Base-by-base conservation (phyloP, 257 asterid species). In the Marsdenia floribunda region DNA sequence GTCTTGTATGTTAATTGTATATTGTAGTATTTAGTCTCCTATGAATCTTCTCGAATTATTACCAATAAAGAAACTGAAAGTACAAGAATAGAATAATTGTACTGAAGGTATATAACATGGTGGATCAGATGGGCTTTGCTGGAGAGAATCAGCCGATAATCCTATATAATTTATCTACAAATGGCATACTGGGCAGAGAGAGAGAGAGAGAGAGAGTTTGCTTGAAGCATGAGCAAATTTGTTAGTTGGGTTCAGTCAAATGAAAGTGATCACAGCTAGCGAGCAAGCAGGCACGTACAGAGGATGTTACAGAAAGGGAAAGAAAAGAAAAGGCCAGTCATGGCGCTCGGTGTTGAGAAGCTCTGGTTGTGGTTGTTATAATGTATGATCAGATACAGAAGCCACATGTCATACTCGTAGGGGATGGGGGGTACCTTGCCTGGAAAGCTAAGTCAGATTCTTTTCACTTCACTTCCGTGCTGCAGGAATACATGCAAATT, bases 151-250 rank as follows among this genome's bases (percentile, higher is more conserved):
- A 72, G 12, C 13, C 7, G 33, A 40, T 44, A 2, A 6, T 7
- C n/a, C 2, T 14, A 1, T 24, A 2, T 21, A 21, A 21, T n/a
- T 26, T 54, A 37, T n/a, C 7, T 35, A 24, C 75, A 71, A 54
- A 71, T 71, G 44, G 40, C 4, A 47, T 33, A 47, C 19, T 29
- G 13, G 4, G 8, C 49, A 44, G 49, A 44, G 1, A 44, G 1
- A 44, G 49, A 44, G 49, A 42, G 47, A 44, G 12, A 44, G 49
- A 7, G 49, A n/a, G 54, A 74, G 70, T 61, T 71, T 37, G 77
- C 78, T 78, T 78, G 71, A 78, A 70, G 74, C 54, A 47, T 68
- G 75, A 47, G 78, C 71, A 68, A 78, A 66, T 72, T 73, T 42
- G 82, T 73, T 68, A 6, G 59, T 5, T 29, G 37, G 65, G n/a